Evolutionary conservation across 257 asterid genomes (phyloP).

Genomic region (Solanum ossicruentum): DNA sequence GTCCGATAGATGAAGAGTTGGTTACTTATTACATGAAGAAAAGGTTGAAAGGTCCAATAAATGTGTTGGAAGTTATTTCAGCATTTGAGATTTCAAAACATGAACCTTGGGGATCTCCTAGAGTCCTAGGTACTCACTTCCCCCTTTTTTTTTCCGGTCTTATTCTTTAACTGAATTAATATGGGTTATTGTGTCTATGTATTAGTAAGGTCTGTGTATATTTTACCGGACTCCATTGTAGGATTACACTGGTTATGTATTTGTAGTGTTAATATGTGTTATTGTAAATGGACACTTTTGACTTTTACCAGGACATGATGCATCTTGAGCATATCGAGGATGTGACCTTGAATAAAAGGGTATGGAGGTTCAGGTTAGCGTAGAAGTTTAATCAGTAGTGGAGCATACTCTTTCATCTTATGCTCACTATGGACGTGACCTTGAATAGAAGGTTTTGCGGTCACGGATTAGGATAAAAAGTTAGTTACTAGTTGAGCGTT

Average conservation of each 20-base stretch:
- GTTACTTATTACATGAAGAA: conserved; percentile 52
- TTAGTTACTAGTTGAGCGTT: no score
- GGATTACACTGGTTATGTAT: background rate
- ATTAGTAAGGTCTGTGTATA: background rate
- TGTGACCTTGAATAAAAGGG: background rate
- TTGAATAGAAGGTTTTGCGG: background rate
- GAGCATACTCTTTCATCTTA: background rate
- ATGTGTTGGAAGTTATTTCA: conserved; percentile 46
- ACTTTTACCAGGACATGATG: no score
- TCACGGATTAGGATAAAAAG: no score
- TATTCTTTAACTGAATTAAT: background rate
- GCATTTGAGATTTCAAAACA: conserved; percentile 67
- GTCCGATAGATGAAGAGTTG: conserved; percentile 77
- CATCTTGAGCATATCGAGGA: background rate
- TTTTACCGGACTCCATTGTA: background rate
- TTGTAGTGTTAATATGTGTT: background rate
- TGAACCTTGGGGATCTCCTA: conserved; percentile 74
- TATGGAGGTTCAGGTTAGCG: background rate
- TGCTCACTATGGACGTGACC: background rate
- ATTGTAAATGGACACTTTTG: background rate
- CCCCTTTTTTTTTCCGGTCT: background rate
- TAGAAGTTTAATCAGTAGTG: background rate
- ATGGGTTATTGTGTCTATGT: background rate
- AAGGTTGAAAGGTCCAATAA: conserved; percentile 43
- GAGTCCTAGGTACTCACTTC: conserved; percentile 42